These are phyloP conservation scores for Triticum turgidum DNA, from an alignment of 176 grass and related monocot species.

Conservation along the genomic window DNA sequence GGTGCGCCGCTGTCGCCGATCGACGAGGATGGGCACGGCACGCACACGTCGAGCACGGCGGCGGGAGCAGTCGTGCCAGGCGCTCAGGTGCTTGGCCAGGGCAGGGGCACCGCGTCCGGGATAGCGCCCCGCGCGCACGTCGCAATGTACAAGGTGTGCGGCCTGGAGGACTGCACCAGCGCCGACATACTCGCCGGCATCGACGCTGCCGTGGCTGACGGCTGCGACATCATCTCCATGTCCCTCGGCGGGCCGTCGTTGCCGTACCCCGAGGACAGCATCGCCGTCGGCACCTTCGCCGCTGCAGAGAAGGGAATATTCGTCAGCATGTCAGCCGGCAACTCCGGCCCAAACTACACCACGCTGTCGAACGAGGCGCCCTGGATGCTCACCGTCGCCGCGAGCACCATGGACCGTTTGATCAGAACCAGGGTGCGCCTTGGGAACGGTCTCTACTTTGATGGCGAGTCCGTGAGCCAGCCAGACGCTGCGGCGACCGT, in stretches of 20 bases:
- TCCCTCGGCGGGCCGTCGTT: background rate
- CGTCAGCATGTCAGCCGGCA: constrained; percentile 47
- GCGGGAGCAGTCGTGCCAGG: constrained; percentile 42
- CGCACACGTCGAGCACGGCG: constrained; percentile 64
- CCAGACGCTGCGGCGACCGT: background rate
- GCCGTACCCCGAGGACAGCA: background rate
- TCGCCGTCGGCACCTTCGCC: constrained; percentile 42
- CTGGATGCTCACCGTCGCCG: constrained; percentile 65
- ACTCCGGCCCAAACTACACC: constrained; percentile 14
- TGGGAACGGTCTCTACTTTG: constrained; percentile 35
- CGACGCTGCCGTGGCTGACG: constrained; percentile 43
- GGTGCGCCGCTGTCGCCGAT: background rate
- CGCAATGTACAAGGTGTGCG: constrained; percentile 58
- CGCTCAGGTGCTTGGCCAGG: constrained; percentile 43
- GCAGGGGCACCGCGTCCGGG: constrained; percentile 18
- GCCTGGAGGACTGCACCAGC: background rate
- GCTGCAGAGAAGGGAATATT: constrained; percentile 52
- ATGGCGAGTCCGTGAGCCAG: constrained; percentile 54
- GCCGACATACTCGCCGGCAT: constrained; percentile 41
- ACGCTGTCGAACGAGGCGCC: constrained; percentile 52
- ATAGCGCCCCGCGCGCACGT: constrained; percentile 52
- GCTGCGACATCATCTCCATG: constrained; percentile 49
- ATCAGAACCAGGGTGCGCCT: constrained; percentile 35
- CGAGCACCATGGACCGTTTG: constrained; percentile 58
- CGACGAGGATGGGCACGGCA: constrained; percentile 46